These are phyloP conservation scores for Phaseolus coccineus DNA, from an alignment of 331 rosid species.

Conservation along the genomic window DNA sequence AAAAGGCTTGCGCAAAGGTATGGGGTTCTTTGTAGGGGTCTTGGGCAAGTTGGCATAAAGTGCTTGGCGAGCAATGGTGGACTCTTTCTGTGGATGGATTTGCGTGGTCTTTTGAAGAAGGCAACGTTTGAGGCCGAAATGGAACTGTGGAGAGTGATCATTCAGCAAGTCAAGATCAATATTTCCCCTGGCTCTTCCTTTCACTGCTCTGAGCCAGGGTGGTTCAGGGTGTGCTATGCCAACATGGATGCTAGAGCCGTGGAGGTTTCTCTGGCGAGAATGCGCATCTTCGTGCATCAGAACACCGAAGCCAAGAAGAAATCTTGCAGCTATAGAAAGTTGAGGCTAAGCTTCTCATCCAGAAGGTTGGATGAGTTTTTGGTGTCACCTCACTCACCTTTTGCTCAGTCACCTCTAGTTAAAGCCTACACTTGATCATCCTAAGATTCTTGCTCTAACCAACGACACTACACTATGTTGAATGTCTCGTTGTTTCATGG, in stretches of 20 bases:
- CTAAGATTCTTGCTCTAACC: neutral
- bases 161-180: conserved; percentile 71
- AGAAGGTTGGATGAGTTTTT: conserved; percentile 57
- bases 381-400: conserved; percentile 70
- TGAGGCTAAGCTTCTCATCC: conserved; percentile 55
- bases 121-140: conserved; percentile 63
- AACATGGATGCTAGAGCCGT: conserved; percentile 79
- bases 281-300: conserved; percentile 51
- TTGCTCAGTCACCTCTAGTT: conserved; percentile 71
- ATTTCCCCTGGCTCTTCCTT: conserved; percentile 82
- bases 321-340: conserved; percentile 48
- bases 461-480: neutral
- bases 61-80: conserved; percentile 72
- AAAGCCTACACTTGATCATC: conserved; percentile 44
- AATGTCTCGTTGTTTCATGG: neutral
- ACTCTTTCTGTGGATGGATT: conserved; percentile 80
- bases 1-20: conserved; percentile 52
- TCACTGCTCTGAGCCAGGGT: conserved; percentile 76
- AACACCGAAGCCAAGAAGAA: conserved; percentile 54
- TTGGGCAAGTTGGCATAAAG: conserved; percentile 54
- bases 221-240: conserved; percentile 84
- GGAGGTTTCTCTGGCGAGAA: conserved; percentile 55
- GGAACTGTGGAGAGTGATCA: conserved; percentile 66
- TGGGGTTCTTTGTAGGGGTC: conserved; percentile 47
- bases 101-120: conserved; percentile 59